Base-by-base conservation (phyloP, 129 eudicot species). In the Helianthus annuus region DNA sequence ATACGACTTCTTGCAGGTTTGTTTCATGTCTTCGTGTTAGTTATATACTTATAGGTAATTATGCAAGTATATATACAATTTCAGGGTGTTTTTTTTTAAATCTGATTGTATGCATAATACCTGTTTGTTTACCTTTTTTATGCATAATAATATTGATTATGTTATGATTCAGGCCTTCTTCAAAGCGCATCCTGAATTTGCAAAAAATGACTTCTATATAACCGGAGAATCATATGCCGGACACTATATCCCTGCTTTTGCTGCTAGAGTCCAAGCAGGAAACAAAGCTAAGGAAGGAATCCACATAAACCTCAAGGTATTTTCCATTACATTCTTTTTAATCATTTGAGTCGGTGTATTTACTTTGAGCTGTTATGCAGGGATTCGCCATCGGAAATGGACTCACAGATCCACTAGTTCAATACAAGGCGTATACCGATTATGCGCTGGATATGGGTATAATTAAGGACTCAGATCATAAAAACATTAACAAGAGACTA, bases 381-480 rank as follows among this genome's bases (percentile, higher is more conserved):
- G 99, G 99, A 61, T 95, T 95, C 77, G 97, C 99, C 71, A 95
- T 95, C 64, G 99, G 99, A 51, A 95, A 95, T 80, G 99, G 99
- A 44, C 96, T 95, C 62, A 95, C 99, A 10, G 78, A 95, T 78
- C 99, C 99, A 56, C 88, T 61, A 69, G 77, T 90, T 79, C 99
- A 95, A 70, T 95, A 95, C 86, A 81, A 53, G 54, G 99, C 97
- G 39, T 95, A 95, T 64, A 76, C 97, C 13, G 99, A 95, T 76
- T 95, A 88, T 85, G 99, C 99, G 34, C 73, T 88, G 39, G 96
- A 95, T 63, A 83, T 83, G 86, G 89, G 91, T 32, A 10, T 95
- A 61, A 83, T 95, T 64, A 78, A 76, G 71, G 80, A 90, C 19
- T 38, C 94, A 48, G 96, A 88, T 66, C 82, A 86, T 73, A 71